Percentiles rank a stretch among this genome's conserved stretches.
Conservation (phyloP, 2,329 filamentous ascomycete species). For the Fusarium marasasianum region DNA sequence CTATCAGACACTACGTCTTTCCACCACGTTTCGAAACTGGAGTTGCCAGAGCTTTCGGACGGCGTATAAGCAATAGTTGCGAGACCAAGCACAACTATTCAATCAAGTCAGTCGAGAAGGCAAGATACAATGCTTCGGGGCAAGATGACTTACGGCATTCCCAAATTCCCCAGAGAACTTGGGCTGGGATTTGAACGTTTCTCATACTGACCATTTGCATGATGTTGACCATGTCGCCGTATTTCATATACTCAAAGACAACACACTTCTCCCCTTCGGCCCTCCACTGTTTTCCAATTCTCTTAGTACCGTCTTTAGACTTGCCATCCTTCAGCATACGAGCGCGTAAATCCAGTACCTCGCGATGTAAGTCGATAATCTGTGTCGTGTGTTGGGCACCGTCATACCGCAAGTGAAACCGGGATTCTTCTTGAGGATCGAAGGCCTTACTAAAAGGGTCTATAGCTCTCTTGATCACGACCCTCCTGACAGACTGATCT, state of each 20-base stretch:
- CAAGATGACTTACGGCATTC: slow-evolving; percentile 41
- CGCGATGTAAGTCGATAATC: slow-evolving; percentile 32
- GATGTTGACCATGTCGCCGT: slow-evolving; percentile 36
- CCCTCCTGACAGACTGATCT: slow-evolving; percentile 21
- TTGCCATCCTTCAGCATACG: slow-evolving; percentile 2
- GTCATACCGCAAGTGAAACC: slow-evolving; percentile 42
- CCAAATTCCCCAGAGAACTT: slow-evolving; percentile 44
- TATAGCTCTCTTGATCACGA: slow-evolving; percentile 43
- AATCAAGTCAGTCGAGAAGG: background rate
- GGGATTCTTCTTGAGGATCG: slow-evolving; percentile 18
- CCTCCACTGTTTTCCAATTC: background rate
- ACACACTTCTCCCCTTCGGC: slow-evolving; percentile 9
- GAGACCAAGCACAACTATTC: slow-evolving; percentile 42
- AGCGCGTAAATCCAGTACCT: slow-evolving; percentile 13
- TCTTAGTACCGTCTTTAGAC: background rate
- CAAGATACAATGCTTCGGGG: background rate
- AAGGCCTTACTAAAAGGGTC: background rate
- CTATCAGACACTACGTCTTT: background rate
- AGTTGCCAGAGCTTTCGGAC: background rate
- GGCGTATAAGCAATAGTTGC: slow-evolving; percentile 43
- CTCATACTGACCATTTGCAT: slow-evolving; percentile 11
- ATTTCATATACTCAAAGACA: slow-evolving; percentile 42
- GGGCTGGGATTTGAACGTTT: slow-evolving; percentile 18
- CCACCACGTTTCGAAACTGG: slow-evolving; percentile 28
- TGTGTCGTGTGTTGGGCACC: slow-evolving; percentile 44